These are phyloP conservation scores for Zymoseptoria crescenta DNA, from an alignment of 2,329 filamentous ascomycete species.

Conservation along the genomic window DNA sequence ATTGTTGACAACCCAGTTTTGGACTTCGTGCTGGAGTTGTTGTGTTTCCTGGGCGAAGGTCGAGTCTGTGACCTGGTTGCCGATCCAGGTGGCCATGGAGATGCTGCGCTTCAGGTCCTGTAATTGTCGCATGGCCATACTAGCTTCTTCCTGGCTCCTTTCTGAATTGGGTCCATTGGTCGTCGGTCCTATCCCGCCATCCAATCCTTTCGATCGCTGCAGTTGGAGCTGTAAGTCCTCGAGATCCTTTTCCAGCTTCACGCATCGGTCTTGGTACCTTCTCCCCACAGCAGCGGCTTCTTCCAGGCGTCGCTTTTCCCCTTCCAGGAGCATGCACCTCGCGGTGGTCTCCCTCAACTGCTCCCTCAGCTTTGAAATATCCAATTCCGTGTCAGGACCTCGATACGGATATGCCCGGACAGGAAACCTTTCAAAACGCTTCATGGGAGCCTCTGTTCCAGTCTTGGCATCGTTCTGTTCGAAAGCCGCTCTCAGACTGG, in stretches of 20 bases:
- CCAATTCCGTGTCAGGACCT: slow-evolving; percentile 3
- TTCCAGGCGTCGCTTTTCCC: slow-evolving; percentile 12
- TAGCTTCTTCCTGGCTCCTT: slow-evolving; percentile 15
- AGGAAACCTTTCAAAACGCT: slow-evolving; percentile 10
- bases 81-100: slow-evolving; percentile 56
- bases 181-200: slow-evolving; percentile 8
- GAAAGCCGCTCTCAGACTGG: slow-evolving; percentile 23
- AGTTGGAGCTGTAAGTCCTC: slow-evolving; percentile 8
- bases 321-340: slow-evolving; percentile 9
- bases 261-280: slow-evolving; percentile 15
- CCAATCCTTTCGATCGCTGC: slow-evolving; percentile 11
- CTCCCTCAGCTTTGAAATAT: slow-evolving; percentile 6
- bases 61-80: slow-evolving; percentile 57
- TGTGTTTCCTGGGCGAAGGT: slow-evolving; percentile 55
- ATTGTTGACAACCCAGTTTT: slow-evolving; percentile 67
- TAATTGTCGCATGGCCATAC: slow-evolving; percentile 45
- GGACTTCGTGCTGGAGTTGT: slow-evolving; percentile 57
- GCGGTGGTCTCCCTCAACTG: slow-evolving; percentile 9
- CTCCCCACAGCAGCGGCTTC: slow-evolving; percentile 6
- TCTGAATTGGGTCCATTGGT: slow-evolving; percentile 1
- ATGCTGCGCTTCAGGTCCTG: slow-evolving; percentile 64
- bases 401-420: background rate
- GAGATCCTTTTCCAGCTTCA: slow-evolving; percentile 12
- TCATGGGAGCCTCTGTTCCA: slow-evolving; percentile 1
- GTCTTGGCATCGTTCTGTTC: slow-evolving; percentile 14